Conservation (phyloP, 441 rosid genomes). For the Erodium texanum region DNA sequence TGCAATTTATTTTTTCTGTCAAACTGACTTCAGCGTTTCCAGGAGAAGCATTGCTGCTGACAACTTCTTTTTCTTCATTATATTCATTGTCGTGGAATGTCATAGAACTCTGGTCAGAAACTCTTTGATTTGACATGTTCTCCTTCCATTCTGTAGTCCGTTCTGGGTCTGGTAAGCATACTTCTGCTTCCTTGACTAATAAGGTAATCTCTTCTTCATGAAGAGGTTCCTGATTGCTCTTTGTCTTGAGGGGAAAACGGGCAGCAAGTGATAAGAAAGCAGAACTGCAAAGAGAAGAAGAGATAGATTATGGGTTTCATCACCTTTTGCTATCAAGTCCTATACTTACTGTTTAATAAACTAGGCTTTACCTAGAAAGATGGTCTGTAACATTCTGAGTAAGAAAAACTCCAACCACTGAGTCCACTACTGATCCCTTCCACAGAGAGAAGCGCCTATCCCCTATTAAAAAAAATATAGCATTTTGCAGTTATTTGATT, state of each 20-base stretch:
- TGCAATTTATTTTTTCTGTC: constrained; percentile 20
- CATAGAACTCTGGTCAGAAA: constrained; percentile 31
- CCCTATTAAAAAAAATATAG: constrained; percentile 56
- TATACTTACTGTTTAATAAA: constrained; percentile 7
- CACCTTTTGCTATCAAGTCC: constrained; percentile 13
- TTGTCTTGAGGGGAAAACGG: constrained; percentile 56
- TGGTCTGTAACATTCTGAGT: constrained; percentile 91
- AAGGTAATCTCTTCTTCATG: constrained; percentile 23
- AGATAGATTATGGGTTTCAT: constrained; percentile 17
- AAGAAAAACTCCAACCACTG: constrained; percentile 93
- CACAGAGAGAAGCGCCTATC: constrained; percentile 93
- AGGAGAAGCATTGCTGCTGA: constrained; percentile 37
- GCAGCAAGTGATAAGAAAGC: constrained; percentile 92
- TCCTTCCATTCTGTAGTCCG: constrained; percentile 34
- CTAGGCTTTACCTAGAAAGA: constrained; percentile 69
- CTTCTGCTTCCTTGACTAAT: constrained; percentile 60
- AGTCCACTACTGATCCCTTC: constrained; percentile 99
- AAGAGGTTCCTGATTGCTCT: constrained; percentile 18
- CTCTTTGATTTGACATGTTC: constrained; percentile 20
- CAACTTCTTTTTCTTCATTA: constrained; percentile 44
- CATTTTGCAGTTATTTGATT: constrained; percentile 9
- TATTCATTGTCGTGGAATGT: constrained; percentile 26
- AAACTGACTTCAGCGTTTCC: constrained; percentile 20
- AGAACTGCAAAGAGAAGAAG: constrained; percentile 49
- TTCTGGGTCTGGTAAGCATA: constrained; percentile 28